phyloP scores from a whole-genome alignment of 805 yeast genomes.

The Yarrowia osloensis region DNA sequence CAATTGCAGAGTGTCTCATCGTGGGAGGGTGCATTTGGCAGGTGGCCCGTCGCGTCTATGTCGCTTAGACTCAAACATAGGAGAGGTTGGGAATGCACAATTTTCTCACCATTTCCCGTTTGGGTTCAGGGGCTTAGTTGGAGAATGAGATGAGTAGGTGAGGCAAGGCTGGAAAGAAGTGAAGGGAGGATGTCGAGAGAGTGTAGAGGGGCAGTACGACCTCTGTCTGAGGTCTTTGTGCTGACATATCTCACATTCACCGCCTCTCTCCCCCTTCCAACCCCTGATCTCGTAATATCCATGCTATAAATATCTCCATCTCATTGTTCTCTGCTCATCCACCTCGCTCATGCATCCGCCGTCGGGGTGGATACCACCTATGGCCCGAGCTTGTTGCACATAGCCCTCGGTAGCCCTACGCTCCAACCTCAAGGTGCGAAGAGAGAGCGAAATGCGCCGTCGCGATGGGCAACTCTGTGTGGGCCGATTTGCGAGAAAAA shows the following conservation, averaged over 20 bases:
- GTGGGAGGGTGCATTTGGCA: too few species aligned
- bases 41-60: not conserved
- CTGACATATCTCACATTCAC: too few species aligned
- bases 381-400: not conserved
- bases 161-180: too few species aligned
- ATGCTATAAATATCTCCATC: conserved; percentile 3
- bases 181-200: too few species aligned
- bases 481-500: too few species aligned
- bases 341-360: not conserved
- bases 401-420: conserved; percentile 12
- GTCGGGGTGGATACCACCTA: not conserved
- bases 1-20: too few species aligned
- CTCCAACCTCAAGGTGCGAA: not conserved
- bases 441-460: not conserved
- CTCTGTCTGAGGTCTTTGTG: too few species aligned
- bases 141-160: not conserved
- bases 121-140: not conserved
- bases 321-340: not conserved
- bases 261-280: too few species aligned
- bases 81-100: conserved; percentile 1
- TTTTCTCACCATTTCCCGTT: not conserved
- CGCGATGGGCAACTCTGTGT: not conserved
- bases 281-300: too few species aligned
- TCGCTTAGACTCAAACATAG: not conserved
- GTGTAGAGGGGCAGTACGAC: too few species aligned